Evolutionary conservation across 2,329 filamentous ascomycete genomes (phyloP).

Genomic region (Aspergillus piperis): DNA sequence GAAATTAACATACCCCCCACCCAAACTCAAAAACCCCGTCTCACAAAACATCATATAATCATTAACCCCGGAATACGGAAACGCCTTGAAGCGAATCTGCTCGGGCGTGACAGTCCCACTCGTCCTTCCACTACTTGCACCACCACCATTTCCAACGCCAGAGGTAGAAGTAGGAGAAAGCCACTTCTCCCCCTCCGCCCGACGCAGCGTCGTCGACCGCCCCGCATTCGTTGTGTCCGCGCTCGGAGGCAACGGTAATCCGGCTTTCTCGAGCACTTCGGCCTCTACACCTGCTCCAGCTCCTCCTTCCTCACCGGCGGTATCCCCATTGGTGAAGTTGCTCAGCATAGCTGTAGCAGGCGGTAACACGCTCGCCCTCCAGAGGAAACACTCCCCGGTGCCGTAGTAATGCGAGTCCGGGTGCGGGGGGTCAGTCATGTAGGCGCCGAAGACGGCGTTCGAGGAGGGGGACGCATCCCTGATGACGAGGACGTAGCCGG

Average conservation of each 20-base stretch:
- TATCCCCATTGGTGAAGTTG: conserved; percentile 6
- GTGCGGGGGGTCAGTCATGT: conserved; percentile 85
- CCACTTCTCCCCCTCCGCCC: conserved; percentile 33
- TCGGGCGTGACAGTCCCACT: conserved; percentile 63
- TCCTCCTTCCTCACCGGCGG: no score
- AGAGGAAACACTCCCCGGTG: conserved; percentile 93
- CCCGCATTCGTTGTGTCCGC: conserved; percentile 63
- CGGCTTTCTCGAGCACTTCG: conserved; percentile 51
- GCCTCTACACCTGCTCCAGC: conserved; percentile 27
- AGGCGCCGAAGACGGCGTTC: conserved; percentile 76
- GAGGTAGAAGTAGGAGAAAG: neutral
- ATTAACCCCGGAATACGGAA: conserved; percentile 92
- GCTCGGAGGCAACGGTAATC: conserved; percentile 69
- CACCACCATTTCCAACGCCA: conserved; percentile 21
- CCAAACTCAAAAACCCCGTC: conserved; percentile 77
- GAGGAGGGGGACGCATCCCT: conserved; percentile 60
- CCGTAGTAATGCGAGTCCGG: conserved; percentile 85
- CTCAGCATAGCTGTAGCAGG: conserved; percentile 16
- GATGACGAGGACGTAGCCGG: conserved; percentile 87
- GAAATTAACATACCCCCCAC: conserved; percentile 62
- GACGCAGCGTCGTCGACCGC: conserved; percentile 60
- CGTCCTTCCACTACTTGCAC: conserved; percentile 19
- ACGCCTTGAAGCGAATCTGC: conserved; percentile 90
- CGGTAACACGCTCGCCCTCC: conserved; percentile 71
- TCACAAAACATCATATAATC: conserved; percentile 97